Evolutionary conservation across 2,329 filamentous ascomycete species (phyloP).

Genomic region (Coleophoma eucalyptorum): DNA sequence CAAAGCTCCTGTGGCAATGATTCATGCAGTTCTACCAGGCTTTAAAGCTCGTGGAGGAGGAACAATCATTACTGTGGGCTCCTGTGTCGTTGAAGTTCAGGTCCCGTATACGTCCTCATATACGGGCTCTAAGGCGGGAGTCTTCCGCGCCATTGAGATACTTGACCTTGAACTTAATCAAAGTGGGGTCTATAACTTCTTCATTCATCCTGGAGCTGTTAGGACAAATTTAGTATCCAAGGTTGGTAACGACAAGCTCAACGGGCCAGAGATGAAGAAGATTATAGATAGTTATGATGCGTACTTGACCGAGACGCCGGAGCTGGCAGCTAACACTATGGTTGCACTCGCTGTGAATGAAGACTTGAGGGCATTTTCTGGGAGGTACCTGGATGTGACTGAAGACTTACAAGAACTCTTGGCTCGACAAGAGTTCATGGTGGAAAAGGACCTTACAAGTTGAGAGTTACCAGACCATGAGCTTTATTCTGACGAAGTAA

Average conservation of each 20-base stretch:
- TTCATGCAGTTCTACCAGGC: slow-evolving; percentile 8
- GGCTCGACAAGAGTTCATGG: slow-evolving; percentile 20
- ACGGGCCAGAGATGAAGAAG: neutral
- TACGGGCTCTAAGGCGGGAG: slow-evolving; percentile 4
- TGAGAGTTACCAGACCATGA: slow-evolving; percentile 15
- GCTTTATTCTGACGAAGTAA: too few species aligned
- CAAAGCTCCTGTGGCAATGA: slow-evolving; percentile 3
- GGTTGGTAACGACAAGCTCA: neutral
- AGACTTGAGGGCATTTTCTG: slow-evolving; percentile 2
- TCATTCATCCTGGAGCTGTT: slow-evolving; percentile 8
- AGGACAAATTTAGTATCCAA: neutral
- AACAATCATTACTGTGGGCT: slow-evolving; percentile 5
- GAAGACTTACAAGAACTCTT: slow-evolving; percentile 21
- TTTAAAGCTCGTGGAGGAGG: slow-evolving; percentile 6
- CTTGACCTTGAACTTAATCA: slow-evolving; percentile 6
- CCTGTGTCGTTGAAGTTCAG: neutral
- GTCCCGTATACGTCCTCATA: slow-evolving; percentile 5
- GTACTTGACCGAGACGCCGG: neutral
- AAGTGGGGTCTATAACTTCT: slow-evolving; percentile 4
- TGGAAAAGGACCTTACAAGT: slow-evolving; percentile 8
- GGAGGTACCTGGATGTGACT: slow-evolving; percentile 4
- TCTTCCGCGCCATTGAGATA: slow-evolving; percentile 4
- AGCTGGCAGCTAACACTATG: slow-evolving; percentile 4
- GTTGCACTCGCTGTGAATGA: slow-evolving; percentile 6
- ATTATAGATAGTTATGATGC: neutral